phyloP scores from a whole-genome alignment of 2,329 filamentous ascomycete genomes.

The Sclerotiophoma versabilis region DNA sequence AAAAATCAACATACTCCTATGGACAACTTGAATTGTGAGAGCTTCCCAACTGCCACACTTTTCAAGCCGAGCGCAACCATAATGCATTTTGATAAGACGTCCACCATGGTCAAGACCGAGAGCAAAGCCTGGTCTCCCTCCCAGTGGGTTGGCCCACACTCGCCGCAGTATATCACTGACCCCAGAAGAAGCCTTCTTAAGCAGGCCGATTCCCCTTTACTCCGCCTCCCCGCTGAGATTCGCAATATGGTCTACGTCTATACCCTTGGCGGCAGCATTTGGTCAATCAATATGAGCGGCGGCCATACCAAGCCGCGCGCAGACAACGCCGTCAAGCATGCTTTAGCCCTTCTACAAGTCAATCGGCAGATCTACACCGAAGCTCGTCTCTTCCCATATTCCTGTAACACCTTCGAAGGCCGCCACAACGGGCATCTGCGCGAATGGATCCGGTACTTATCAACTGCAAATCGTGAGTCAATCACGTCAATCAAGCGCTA shows the following conservation, averaged over 20 bases:
- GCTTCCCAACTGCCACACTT: no score
- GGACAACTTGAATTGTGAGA: neutral
- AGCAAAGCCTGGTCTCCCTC: neutral
- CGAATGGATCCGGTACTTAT: neutral
- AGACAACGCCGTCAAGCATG: neutral
- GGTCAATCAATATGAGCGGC: slow-evolving; percentile 1
- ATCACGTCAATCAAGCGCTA: neutral
- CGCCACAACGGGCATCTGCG: slow-evolving; percentile 6
- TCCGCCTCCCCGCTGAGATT: slow-evolving; percentile 19
- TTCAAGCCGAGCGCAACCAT: no score
- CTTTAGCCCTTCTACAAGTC: slow-evolving; percentile 2
- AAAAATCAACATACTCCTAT: neutral
- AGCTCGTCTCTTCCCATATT: slow-evolving; percentile 4
- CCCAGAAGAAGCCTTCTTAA: neutral
- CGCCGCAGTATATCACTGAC: neutral
- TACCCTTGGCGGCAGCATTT: slow-evolving; percentile 5
- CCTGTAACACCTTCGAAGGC: slow-evolving; percentile 8
- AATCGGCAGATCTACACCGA: slow-evolving; percentile 9
- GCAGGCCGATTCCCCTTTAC: neutral
- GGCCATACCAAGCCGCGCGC: neutral
- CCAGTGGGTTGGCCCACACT: neutral
- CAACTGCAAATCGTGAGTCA: neutral
- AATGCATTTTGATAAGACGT: neutral
- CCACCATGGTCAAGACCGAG: neutral
- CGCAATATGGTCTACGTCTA: slow-evolving; percentile 17